A percentile compares a stretch with the other conserved stretches of the same genome.
phyloP scores from a whole-genome alignment of 2,329 filamentous ascomycete species.

The Ophiostoma novo-ulmi region DNA sequence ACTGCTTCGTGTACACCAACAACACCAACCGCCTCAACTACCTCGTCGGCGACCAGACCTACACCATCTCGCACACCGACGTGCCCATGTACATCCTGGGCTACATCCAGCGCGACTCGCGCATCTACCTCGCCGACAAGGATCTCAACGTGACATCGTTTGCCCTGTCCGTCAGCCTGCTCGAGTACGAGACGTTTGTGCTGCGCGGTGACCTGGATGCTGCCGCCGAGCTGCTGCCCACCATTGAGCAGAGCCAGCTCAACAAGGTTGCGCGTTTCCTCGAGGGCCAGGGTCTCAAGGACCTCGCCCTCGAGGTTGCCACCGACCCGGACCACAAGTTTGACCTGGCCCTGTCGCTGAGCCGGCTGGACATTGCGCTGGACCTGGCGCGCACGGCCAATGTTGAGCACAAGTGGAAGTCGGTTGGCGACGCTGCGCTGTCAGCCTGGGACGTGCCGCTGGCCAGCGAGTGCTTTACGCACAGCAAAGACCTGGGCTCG shows the following conservation, averaged over 20 bases:
- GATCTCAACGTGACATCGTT: slow-evolving; percentile 91
- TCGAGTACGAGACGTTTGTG: slow-evolving; percentile 96
- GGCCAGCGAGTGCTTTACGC: slow-evolving; percentile 86
- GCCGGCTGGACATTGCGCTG: slow-evolving; percentile 77
- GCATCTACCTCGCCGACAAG: slow-evolving; percentile 92
- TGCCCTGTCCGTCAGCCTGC: slow-evolving; percentile 79
- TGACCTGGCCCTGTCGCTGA: slow-evolving; percentile 78
- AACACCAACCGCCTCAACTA: slow-evolving; percentile 95
- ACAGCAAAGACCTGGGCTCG: slow-evolving; percentile 85
- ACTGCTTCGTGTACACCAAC: slow-evolving; percentile 99
- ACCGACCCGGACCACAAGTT: slow-evolving; percentile 96
- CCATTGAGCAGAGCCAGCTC: slow-evolving; percentile 85
- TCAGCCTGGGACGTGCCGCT: slow-evolving; percentile 79
- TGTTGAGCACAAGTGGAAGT: slow-evolving; percentile 97
- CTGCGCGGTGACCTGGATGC: slow-evolving; percentile 90
- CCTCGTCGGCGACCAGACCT: slow-evolving; percentile 94
- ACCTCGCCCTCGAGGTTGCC: slow-evolving; percentile 87
- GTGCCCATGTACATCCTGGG: slow-evolving; percentile 90
- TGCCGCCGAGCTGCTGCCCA: slow-evolving; percentile 75
- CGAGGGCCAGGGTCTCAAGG: slow-evolving; percentile 79
- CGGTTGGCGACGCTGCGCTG: slow-evolving; percentile 85
- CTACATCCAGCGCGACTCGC: slow-evolving; percentile 91
- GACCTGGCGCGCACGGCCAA: slow-evolving; percentile 78
- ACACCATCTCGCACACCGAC: slow-evolving; percentile 96
- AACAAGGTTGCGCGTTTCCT: slow-evolving; percentile 98